Conservation (phyloP, 2,329 filamentous ascomycete genomes). For the Fusarium sp. region DNA sequence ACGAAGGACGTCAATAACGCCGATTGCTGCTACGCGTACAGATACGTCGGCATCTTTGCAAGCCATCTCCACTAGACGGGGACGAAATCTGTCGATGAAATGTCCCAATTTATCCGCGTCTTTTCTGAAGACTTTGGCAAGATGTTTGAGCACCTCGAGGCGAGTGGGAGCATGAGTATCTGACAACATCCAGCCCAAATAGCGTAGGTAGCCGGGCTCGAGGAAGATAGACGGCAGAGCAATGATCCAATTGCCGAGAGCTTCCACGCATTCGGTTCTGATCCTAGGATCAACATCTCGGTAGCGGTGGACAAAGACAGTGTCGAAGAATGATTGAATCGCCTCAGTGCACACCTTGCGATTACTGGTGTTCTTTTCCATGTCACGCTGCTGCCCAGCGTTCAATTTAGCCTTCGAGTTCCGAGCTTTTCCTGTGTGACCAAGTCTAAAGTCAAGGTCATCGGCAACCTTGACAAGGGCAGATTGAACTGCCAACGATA, state of each 20-base stretch:
- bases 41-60: conserved; percentile 83
- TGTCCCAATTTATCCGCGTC: conserved; percentile 86
- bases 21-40: conserved; percentile 83
- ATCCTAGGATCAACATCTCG: conserved; percentile 93
- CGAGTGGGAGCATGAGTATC: conserved; percentile 81
- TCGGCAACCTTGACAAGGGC: conserved; percentile 80
- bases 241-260: conserved; percentile 89
- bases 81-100: conserved; percentile 92
- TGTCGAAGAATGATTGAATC: conserved; percentile 89
- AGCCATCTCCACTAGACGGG: conserved; percentile 91
- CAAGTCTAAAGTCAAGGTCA: conserved; percentile 76
- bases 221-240: conserved; percentile 88
- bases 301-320: conserved; percentile 94
- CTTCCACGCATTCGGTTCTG: conserved; percentile 86
- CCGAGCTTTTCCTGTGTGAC: conserved; percentile 83
- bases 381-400: conserved; percentile 76
- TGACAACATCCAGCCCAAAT: conserved; percentile 94
- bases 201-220: conserved; percentile 89
- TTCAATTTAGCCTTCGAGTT: conserved; percentile 82
- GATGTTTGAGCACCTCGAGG: conserved; percentile 86
- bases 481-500: conserved; percentile 82
- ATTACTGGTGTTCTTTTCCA: conserved; percentile 76
- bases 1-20: conserved; percentile 84
- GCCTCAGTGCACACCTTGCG: conserved; percentile 76
- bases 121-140: conserved; percentile 82